These are phyloP conservation scores for Cercospora nicotianae DNA, from an alignment of 2,329 filamentous ascomycete genomes.

Conservation along the genomic window DNA sequence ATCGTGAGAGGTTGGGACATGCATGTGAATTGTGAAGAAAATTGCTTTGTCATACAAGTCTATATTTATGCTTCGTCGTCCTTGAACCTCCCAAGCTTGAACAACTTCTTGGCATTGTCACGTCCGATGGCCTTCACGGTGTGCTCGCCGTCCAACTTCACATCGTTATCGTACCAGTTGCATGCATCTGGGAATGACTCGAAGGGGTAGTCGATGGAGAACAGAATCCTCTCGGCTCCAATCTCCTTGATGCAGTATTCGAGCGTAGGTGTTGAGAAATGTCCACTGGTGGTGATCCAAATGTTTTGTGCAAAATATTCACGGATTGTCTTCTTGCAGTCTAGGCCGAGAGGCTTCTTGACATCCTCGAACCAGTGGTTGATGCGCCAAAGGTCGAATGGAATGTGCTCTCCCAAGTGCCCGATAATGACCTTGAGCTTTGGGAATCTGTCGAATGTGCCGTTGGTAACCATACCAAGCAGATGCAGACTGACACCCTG, in stretches of 20 bases:
- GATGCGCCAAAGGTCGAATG: constrained; percentile 53
- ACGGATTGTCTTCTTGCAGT: constrained; percentile 50
- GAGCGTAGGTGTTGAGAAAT: constrained; percentile 57
- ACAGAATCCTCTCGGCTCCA: constrained; percentile 38
- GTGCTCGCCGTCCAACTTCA: constrained; percentile 23
- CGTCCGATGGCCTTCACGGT: constrained; percentile 32
- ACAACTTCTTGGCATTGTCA: constrained; percentile 36
- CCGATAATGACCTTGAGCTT: constrained; percentile 51
- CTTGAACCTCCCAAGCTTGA: constrained; percentile 33
- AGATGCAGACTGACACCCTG: constrained; percentile 60
- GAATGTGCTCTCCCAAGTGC: constrained; percentile 53
- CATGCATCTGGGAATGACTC: constrained; percentile 36
- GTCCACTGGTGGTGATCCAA: constrained; percentile 59
- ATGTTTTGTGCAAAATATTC: constrained; percentile 58
- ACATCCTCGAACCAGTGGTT: constrained; percentile 56
- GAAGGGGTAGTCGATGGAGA: constrained; percentile 37
- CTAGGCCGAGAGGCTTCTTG: constrained; percentile 52
- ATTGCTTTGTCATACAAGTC: not conserved
- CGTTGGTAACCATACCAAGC: constrained; percentile 54
- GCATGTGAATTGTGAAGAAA: not conserved
- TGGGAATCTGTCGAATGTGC: constrained; percentile 52
- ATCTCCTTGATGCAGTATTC: constrained; percentile 53
- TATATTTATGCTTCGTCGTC: constrained; percentile 21
- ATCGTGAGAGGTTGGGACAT: not conserved
- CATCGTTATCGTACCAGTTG: constrained; percentile 32